phyloP scores from a whole-genome alignment of 768 basidiomycete genomes.

The Panus rudis region DNA sequence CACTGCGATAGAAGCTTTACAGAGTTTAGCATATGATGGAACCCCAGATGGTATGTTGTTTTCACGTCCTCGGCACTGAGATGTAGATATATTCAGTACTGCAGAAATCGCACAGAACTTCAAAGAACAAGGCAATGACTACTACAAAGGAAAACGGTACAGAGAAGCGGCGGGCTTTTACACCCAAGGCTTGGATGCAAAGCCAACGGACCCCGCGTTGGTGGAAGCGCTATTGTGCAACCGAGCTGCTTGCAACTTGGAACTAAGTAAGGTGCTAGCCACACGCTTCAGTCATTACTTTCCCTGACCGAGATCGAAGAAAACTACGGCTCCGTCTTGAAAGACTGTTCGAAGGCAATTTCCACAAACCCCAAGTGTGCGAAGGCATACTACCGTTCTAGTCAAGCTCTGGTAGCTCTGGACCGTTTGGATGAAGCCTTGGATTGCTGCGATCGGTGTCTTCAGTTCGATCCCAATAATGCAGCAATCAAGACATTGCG shows the following conservation, averaged over 20 bases:
- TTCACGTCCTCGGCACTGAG: not conserved
- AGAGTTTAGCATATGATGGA: conserved; percentile 82
- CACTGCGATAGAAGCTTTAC: conserved; percentile 69
- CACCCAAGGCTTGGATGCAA: conserved; percentile 80
- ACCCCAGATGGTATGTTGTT: conserved; percentile 81
- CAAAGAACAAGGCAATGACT: conserved; percentile 94
- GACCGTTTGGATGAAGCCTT: conserved; percentile 73
- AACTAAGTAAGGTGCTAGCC: conserved; percentile 51
- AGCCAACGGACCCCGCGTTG: conserved; percentile 55
- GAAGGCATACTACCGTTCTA: conserved; percentile 87
- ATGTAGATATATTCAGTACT: not conserved
- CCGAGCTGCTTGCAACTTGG: conserved; percentile 89
- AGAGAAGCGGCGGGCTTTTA: conserved; percentile 89
- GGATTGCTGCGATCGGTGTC: conserved; percentile 72
- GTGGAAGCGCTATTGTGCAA: conserved; percentile 75
- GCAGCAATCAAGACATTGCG: conserved; percentile 43
- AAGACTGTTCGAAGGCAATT: conserved; percentile 76
- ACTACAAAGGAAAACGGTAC: conserved; percentile 80
- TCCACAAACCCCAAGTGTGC: conserved; percentile 53
- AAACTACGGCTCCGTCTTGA: conserved; percentile 82
- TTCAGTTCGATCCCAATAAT: conserved; percentile 52
- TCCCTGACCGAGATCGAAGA: conserved; percentile 35
- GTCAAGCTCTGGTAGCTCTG: conserved; percentile 65
- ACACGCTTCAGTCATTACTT: conserved; percentile 1
- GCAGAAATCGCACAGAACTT: conserved; percentile 87